Base-by-base conservation (phyloP, 164 flowering plant genomes). In the Aristolochia fimbriata region DNA sequence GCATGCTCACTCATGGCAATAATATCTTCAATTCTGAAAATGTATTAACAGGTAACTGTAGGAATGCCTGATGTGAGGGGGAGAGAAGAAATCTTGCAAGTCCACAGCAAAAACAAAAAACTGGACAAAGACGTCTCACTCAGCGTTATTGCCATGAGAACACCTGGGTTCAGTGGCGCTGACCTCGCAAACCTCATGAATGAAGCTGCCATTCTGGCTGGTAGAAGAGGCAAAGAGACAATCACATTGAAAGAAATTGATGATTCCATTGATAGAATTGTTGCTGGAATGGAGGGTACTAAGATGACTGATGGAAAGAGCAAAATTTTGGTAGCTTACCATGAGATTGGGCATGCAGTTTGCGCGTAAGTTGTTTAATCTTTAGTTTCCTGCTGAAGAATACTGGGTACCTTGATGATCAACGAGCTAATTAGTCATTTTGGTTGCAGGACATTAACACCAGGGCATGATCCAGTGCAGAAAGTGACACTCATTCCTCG, bases 261-360 rank as follows among this genome's bases (percentile, higher is more conserved):
- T 57, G 90, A 86, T 55, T 84, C 93, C 2, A 81, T 82, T 12
- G 93, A 86, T 55, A 67, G 87, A 25, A 84, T 84, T 17, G 82
- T 86, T 16, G 90, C 88, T 11, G 94, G 88, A 57, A 81, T 84
- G 90, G 94, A 87, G 21, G 90, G 94, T 57, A 84, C 88, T 41
- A 70, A 65, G 76, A 87, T 87, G 88, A 80, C 86, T 0, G 94
- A 84, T 67, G 90, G 88, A 27, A 87, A 84, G 71, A 84, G 66
- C 83, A 84, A 87, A 68, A 77, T 73, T 16, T 61, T 84, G 1
- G 90, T 87, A 49, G 94, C 90, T n/a, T 87, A 84, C 50, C 90
- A 87, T 69, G 90, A 84, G 68, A 55, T 83, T 62, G 90, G 94
- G 0, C 94, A 87, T 62, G 85, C 89, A 21, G 60, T 84, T 49